phyloP scores from a whole-genome alignment of 208 protist species.

The Trypanosoma lewisi region DNA sequence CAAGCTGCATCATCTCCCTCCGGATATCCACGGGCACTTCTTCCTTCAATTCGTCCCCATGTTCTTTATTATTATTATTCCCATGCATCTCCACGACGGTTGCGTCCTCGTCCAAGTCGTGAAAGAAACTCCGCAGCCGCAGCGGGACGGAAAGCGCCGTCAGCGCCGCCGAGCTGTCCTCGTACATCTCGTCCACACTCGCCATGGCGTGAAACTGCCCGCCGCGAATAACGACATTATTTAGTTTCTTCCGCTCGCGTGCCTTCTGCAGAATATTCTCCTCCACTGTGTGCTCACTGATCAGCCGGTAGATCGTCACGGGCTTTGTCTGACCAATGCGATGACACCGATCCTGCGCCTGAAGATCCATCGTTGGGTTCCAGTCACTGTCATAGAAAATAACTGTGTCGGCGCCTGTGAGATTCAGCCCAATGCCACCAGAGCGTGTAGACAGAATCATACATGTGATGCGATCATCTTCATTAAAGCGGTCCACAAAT shows the following conservation, averaged over 20 bases:
- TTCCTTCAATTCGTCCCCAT: neutral
- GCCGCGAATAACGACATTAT: slow-evolving; percentile 94
- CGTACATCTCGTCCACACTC: slow-evolving; percentile 48
- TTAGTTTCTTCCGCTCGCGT: slow-evolving; percentile 92
- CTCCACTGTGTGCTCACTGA: slow-evolving; percentile 95
- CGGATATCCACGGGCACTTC: slow-evolving; percentile 38
- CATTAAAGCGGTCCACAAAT: slow-evolving; percentile 94
- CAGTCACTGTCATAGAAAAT: slow-evolving; percentile 99
- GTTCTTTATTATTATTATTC: neutral
- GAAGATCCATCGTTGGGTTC: slow-evolving; percentile 99
- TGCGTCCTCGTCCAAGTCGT: slow-evolving; percentile 85
- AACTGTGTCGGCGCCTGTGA: slow-evolving; percentile 98
- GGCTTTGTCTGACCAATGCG: slow-evolving; percentile 97
- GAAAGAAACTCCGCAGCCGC: slow-evolving; percentile 84
- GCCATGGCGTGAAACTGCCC: slow-evolving; percentile 90
- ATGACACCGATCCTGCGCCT: slow-evolving; percentile 97
- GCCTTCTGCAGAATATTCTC: slow-evolving; percentile 96
- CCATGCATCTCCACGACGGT: slow-evolving; percentile 28
- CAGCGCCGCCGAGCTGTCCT: slow-evolving; percentile 67
- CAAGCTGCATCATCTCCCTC: slow-evolving; percentile 56
- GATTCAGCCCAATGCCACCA: slow-evolving; percentile 98
- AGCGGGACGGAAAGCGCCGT: slow-evolving; percentile 65
- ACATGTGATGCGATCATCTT: slow-evolving; percentile 90
- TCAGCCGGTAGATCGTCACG: slow-evolving; percentile 96
- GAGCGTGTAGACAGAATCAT: slow-evolving; percentile 98